Conservation (phyloP, 306 rosid species). For the Medicago lupulina region DNA sequence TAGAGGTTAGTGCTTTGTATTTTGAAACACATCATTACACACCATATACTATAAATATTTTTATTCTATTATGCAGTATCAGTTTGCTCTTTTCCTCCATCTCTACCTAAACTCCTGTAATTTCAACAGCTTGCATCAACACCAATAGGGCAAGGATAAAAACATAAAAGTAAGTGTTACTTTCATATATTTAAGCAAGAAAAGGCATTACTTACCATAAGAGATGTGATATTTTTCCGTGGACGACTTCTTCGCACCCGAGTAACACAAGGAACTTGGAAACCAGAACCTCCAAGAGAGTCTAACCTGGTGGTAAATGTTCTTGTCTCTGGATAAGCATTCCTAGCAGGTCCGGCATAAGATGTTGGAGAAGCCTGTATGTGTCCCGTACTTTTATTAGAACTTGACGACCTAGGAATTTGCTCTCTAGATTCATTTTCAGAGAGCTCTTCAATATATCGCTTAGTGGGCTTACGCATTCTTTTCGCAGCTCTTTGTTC, state of each 20-base stretch:
- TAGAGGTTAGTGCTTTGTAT: conserved; percentile 6
- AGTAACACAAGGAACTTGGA: conserved; percentile 85
- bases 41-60: conserved; percentile 3
- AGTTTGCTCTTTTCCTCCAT: conserved; percentile 11
- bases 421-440: conserved; percentile 74
- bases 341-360: conserved; percentile 52
- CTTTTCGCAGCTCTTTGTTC: conserved; percentile 80
- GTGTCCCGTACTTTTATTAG: conserved; percentile 50
- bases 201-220: conserved; percentile 68
- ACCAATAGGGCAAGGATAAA: conserved; percentile 26
- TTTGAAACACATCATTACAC: conserved; percentile 20
- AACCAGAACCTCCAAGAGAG: conserved; percentile 80
- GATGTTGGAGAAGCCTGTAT: conserved; percentile 55
- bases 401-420: conserved; percentile 52
- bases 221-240: conserved; percentile 73
- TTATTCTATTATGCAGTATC: conserved; percentile 15
- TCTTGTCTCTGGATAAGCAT: conserved; percentile 60
- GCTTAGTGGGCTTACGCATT: conserved; percentile 87
- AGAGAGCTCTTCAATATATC: conserved; percentile 98
- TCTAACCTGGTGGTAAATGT: conserved; percentile 70
- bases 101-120: conserved; percentile 16
- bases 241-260: conserved; percentile 96
- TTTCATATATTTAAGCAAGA: conserved; percentile 8
- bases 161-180: conserved; percentile 27
- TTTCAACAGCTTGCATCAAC: conserved; percentile 24